A percentile compares a stretch with the other conserved stretches of the same genome.
Evolutionary conservation across 805 yeast genomes (phyloP).

Genomic region (Starmerella roubikii): DNA sequence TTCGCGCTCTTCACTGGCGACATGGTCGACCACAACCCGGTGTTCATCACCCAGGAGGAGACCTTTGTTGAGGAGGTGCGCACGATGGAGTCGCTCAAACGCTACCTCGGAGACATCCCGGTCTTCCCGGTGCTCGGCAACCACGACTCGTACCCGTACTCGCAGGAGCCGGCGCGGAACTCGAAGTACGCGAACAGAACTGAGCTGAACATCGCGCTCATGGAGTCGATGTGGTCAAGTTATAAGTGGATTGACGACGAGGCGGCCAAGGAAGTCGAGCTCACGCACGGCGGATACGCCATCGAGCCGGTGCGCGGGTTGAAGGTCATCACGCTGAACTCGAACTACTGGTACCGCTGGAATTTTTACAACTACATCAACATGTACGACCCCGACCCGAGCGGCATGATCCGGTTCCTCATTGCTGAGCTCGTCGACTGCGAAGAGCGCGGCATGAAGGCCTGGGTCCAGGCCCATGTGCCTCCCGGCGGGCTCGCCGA

Average conservation of each 20-base stretch:
- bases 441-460: slow-evolving; percentile 45
- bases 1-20: slow-evolving; percentile 64
- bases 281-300: slow-evolving; percentile 51
- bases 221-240: slow-evolving; percentile 38
- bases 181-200: slow-evolving; percentile 34
- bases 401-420: slow-evolving; percentile 50
- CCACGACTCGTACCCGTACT: slow-evolving; percentile 63
- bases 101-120: slow-evolving; percentile 37
- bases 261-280: slow-evolving; percentile 28
- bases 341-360: slow-evolving; percentile 53
- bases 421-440: slow-evolving; percentile 48
- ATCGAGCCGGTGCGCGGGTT: slow-evolving; percentile 42
- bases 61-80: slow-evolving; percentile 42
- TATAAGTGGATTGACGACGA: slow-evolving; percentile 30
- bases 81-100: slow-evolving; percentile 41
- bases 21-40: slow-evolving; percentile 49
- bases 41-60: slow-evolving; percentile 35
- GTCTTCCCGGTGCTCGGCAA: slow-evolving; percentile 53
- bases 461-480: slow-evolving; percentile 62
- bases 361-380: slow-evolving; percentile 45
- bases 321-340: slow-evolving; percentile 48
- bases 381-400: slow-evolving; percentile 40
- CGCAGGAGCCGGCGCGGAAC: slow-evolving; percentile 45
- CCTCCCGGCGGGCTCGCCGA: slow-evolving; percentile 39
- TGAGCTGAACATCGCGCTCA: slow-evolving; percentile 36